These are phyloP conservation scores for Phycomyces nitens DNA, from an alignment of 192 early-diverging fungal species.

Conservation along the genomic window DNA sequence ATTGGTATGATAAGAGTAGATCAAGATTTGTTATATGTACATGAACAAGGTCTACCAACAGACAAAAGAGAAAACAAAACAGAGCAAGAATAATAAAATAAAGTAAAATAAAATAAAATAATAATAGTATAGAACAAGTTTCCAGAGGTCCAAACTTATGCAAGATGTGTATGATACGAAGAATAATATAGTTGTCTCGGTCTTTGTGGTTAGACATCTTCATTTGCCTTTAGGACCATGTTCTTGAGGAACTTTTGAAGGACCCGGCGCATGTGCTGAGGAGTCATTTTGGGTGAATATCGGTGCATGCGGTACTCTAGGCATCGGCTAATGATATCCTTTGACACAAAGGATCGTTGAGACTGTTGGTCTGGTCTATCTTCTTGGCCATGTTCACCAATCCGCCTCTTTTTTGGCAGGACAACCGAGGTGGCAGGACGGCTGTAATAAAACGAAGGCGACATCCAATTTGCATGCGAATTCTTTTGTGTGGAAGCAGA, in stretches of 20 bases:
- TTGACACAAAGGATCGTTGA: conserved; percentile 4
- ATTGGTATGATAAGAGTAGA: background rate
- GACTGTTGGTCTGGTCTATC: conserved; percentile 8
- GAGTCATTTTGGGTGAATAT: conserved; percentile 34
- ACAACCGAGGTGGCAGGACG: conserved; percentile 24
- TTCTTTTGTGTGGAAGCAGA: conserved; percentile 35
- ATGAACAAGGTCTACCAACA: background rate
- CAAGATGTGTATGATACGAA: background rate
- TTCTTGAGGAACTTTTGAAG: conserved; percentile 34
- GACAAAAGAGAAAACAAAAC: background rate
- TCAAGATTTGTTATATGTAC: conserved; percentile 2
- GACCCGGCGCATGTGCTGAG: conserved; percentile 28
- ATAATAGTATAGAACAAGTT: background rate
- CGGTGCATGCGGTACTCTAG: conserved; percentile 26
- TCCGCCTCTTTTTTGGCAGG: conserved; percentile 17
- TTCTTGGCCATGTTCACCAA: background rate
- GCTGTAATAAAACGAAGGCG: conserved; percentile 38
- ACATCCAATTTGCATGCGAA: conserved; percentile 28
- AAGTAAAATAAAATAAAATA: background rate
- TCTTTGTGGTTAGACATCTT: conserved; percentile 12
- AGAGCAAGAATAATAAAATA: background rate
- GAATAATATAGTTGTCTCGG: background rate
- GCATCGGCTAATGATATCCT: conserved; percentile 28
- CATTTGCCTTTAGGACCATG: conserved; percentile 28
- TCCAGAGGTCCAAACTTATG: too few relatives aligned